Base-by-base conservation (phyloP, 2,329 filamentous ascomycete genomes). In the Fusarium compactum region DNA sequence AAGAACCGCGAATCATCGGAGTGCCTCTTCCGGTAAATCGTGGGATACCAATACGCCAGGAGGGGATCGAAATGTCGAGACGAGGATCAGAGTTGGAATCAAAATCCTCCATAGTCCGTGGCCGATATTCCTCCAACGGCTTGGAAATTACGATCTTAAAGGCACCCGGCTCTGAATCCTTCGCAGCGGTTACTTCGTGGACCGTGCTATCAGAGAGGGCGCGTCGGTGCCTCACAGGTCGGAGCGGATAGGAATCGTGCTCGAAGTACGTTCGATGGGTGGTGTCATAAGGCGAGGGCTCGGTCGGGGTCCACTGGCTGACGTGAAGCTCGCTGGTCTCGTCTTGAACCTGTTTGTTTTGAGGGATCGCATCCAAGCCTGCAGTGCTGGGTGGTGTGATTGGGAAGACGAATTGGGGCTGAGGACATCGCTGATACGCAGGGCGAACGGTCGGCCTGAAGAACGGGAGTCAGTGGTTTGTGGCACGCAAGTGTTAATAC, bases 61-160 rank as follows among this genome's bases (percentile, higher is more conserved):
- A 91, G 38, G 95, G 94, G 53, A 97, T 97, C 24, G 90, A 85
- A 45, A 95, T 87, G 72, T 94, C 88, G 53, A 97, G 83, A 38
- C 89, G 81, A 15, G 88, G 89, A 41, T 84, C 80, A 43, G 78
- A 76, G 20, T 79, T 73, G 15, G 77, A 70, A 71, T 84, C 81
- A 45, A 86, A 63, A 72, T 88, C 87, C 76, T 91, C 89, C 67
- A 88, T 85, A 8, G 89, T 91, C 76, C 86, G 91, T 27, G 90
- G 87, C 55, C 88, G 86, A 43, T 79, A 76, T 30, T 88, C 87
- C 46, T 88, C 86, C 27, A 86, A 85, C 12, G 92, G 88, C 67
- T 92, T 87, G 54, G 94, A 91, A 74, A 97, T 95, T 65, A 95
- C 86, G 40, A 97, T 90, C 77, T 92, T 94, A 80, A 96, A 91